Conservation (phyloP, 371 early-diverging fungal genomes). For the Dinochytrium kinnereticum region DNA sequence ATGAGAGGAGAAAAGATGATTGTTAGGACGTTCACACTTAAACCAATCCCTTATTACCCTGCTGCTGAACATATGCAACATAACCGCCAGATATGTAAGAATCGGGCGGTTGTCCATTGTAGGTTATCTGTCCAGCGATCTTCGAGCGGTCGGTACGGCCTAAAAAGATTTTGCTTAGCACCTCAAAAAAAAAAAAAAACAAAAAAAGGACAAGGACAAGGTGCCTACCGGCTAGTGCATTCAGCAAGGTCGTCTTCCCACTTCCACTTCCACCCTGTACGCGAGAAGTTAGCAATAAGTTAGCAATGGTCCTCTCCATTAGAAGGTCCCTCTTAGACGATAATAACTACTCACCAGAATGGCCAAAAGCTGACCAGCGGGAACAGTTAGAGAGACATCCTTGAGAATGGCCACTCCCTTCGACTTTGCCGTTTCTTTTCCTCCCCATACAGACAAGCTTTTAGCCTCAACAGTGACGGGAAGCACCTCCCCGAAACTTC, state of each 20-base stretch:
- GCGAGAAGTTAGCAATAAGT: neutral
- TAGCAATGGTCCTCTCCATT: neutral
- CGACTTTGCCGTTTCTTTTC: neutral
- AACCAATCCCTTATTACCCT: too few relatives aligned
- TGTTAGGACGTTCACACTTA: neutral
- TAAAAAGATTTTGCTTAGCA: neutral
- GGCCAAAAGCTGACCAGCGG: conserved; percentile 38
- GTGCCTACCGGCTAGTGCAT: conserved; percentile 35
- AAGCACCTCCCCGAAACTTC: conserved; percentile 20
- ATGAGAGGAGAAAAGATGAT: neutral
- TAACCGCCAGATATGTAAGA: conserved; percentile 26
- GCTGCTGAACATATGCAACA: conserved; percentile 51
- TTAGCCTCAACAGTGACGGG: conserved; percentile 16
- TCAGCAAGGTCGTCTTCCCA: conserved; percentile 45
- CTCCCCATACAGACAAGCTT: conserved; percentile 12
- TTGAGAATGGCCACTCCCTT: conserved; percentile 9
- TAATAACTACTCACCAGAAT: conserved; percentile 31
- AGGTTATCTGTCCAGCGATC: conserved; percentile 27
- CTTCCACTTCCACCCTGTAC: conserved; percentile 38
- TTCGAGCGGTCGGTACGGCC: conserved; percentile 1
- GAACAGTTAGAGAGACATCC: conserved; percentile 27
- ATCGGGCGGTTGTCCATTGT: conserved; percentile 27
- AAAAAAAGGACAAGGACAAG: neutral
- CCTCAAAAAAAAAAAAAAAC: neutral
- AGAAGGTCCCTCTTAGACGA: neutral